Conservation (phyloP, 2,329 filamentous ascomycete genomes). For the Zymoseptoria pseudotritici region DNA sequence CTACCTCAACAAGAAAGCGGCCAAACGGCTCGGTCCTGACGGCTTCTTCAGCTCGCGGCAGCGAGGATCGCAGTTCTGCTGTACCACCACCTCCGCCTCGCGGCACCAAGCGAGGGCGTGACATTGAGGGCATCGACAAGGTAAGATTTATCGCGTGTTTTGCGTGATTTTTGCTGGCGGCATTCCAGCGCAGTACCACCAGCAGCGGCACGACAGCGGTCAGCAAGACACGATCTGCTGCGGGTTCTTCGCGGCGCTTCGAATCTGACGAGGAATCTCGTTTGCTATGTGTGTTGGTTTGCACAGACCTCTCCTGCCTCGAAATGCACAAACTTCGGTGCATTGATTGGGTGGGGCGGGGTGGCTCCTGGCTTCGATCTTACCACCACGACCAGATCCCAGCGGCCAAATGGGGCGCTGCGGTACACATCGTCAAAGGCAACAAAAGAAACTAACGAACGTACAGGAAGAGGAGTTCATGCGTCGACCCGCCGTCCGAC, state of each 20-base stretch:
- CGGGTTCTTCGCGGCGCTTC: not conserved
- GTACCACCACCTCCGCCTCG: constrained; percentile 51
- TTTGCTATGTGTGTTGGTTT: not conserved
- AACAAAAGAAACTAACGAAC: constrained; percentile 5
- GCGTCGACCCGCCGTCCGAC: constrained; percentile 73
- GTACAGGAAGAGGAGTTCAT: constrained; percentile 86
- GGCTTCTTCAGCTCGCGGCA: constrained; percentile 57
- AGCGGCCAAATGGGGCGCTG: not conserved
- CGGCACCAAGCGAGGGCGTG: constrained; percentile 66
- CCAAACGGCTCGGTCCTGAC: constrained; percentile 48
- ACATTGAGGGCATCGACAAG: constrained; percentile 71
- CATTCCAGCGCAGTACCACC: not conserved
- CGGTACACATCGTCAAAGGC: not conserved
- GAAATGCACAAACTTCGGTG: not conserved
- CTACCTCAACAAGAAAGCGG: constrained; percentile 47
- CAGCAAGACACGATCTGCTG: not conserved
- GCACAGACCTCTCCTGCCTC: not conserved
- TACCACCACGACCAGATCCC: not conserved
- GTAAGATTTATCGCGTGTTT: constrained; percentile 38
- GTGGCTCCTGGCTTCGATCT: not conserved
- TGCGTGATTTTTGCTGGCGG: not conserved
- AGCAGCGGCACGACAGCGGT: not conserved
- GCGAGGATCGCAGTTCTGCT: constrained; percentile 66
- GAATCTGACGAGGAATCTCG: not conserved
- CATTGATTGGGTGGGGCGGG: no score